Evolutionary conservation across 176 grass and related monocot species (phyloP), one percentile per base, ranked within the genome.

Genomic region (Triticum urartu): DNA sequence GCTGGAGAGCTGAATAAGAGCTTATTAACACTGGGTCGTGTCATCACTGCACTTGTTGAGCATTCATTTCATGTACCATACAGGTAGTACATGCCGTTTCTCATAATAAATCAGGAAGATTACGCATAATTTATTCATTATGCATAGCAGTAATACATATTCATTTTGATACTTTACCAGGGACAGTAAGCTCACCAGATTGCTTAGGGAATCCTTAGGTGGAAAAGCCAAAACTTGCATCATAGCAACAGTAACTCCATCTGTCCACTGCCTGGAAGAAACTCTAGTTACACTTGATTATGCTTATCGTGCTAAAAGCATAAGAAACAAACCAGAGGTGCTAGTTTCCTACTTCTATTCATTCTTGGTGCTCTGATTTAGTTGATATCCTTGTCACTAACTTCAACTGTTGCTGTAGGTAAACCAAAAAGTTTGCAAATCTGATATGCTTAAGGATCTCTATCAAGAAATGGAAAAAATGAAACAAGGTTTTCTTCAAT

Each of bases 181-280:
- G 92, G 93, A 95, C 74, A 97, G 95, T 83, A 97, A 97, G 66
- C 86, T 97, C 70, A 97, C 92, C 20, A 94, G 95, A 77, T 81
- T 97, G 69, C 87, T 97, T 82, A 94, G 92, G 79, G 95, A 97
- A 89, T 97, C 95, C 40, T 95, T 97, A 76, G 95, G 95, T 65
- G 95, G 95, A 62, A 97, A 95, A 88, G 91, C 95, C 77, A 97
- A 97, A 89, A 97, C 95, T 67, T 97, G 95, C 75, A 89, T 97
- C 69, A 95, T 97, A 84, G 95, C 95, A 79, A 97, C 95, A 20
- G 86, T 97, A 54, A 95, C 95, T 90, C 92, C 95, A 71, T 91
- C 92, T 61, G 43, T 79, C 83, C 69, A 86, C 63, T 97, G 70
- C 64, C 75, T 97, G 79, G 95, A 97, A 77, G 95, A 97, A 87